Evolutionary conservation across 164 flowering plant genomes (phyloP), one percentile per base, ranked within the genome.

Genomic region (Litsea cubeba): DNA sequence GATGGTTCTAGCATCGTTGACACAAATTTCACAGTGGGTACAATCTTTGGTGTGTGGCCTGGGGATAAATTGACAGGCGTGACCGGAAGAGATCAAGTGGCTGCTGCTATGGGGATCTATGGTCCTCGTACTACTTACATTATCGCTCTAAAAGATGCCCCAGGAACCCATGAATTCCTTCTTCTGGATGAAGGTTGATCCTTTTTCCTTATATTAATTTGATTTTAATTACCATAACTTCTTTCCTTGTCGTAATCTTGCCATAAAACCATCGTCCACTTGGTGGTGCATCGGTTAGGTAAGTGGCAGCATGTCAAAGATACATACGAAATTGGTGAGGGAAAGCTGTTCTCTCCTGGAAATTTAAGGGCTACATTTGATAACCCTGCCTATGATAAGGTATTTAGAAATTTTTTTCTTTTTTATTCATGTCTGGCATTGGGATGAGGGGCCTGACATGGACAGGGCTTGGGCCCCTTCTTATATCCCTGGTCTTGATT

Each of bases 31-130:
- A 92, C 96, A 0, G 99, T 95, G 46, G 98, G 99, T 15, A 95
- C 98, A 73, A 95, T 95, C 75, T 95, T 95, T 76, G 99, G 99
- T 7, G 99, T 95, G 58, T 95, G 99, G 99, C 98, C 99, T 15
- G 98, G 98, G 62, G 97, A 91, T 77, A 91, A 95, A 83, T 73
- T 92, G 70, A 91, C 92, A 0, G 95, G 97, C 5, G 85, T 95
- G 3, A 95, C 91, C 2, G 97, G 98, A 75, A 77, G 89, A 79
- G 95, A 95, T 72, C 97, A 91, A 81, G 97, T 87, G 77, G 98
- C 98, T 65, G 97, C 98, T 70, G 99, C 98, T 28, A 95, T 95
- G 99, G 99, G 98, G 58, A 89, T 95, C 74, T 95, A 85, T 17
- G 99, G 98, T 67, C 98, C 99, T 30, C 79, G 99, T 68, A 93